These are phyloP conservation scores for Fusarium sp. DNA, from an alignment of 2,329 filamentous ascomycete species.

Conservation along the genomic window DNA sequence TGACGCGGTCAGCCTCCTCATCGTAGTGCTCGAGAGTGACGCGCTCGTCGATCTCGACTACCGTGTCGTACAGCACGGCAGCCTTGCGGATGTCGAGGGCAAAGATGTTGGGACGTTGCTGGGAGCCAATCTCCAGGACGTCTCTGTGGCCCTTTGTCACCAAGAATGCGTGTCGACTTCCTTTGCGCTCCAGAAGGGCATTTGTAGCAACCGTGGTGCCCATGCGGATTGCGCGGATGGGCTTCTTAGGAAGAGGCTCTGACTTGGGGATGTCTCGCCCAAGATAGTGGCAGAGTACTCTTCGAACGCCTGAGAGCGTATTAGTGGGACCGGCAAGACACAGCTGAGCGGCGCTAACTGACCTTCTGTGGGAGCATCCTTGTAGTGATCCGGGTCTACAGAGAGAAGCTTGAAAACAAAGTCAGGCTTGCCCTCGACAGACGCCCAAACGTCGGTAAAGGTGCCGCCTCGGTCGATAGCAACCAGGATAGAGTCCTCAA, in stretches of 20 bases:
- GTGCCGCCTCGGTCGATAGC: slow-evolving; percentile 23
- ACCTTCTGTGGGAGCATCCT: slow-evolving; percentile 76
- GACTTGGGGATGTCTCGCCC: slow-evolving; percentile 43
- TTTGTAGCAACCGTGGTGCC: slow-evolving; percentile 84
- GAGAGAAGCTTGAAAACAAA: slow-evolving; percentile 22
- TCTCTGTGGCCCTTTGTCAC: slow-evolving; percentile 80
- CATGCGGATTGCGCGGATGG: slow-evolving; percentile 76
- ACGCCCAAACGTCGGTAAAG: slow-evolving; percentile 24
- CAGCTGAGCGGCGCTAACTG: slow-evolving; percentile 1
- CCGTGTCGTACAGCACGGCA: slow-evolving; percentile 74
- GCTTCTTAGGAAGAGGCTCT: slow-evolving; percentile 48
- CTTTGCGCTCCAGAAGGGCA: slow-evolving; percentile 74
- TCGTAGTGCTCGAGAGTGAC: slow-evolving; percentile 80
- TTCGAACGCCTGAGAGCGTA: slow-evolving; percentile 7
- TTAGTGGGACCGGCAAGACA: not conserved
- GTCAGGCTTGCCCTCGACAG: slow-evolving; percentile 15
- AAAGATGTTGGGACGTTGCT: slow-evolving; percentile 78
- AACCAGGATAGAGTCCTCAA: slow-evolving; percentile 10
- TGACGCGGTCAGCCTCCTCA: slow-evolving; percentile 69
- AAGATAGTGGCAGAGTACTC: slow-evolving; percentile 11
- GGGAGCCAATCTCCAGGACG: slow-evolving; percentile 77
- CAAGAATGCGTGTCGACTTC: slow-evolving; percentile 76
- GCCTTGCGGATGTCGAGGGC: slow-evolving; percentile 76
- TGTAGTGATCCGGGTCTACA: slow-evolving; percentile 77
- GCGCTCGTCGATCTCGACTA: slow-evolving; percentile 78